Evolutionary conservation across 2,329 filamentous ascomycete species (phyloP).

Genomic region (Metarhizium sp.): DNA sequence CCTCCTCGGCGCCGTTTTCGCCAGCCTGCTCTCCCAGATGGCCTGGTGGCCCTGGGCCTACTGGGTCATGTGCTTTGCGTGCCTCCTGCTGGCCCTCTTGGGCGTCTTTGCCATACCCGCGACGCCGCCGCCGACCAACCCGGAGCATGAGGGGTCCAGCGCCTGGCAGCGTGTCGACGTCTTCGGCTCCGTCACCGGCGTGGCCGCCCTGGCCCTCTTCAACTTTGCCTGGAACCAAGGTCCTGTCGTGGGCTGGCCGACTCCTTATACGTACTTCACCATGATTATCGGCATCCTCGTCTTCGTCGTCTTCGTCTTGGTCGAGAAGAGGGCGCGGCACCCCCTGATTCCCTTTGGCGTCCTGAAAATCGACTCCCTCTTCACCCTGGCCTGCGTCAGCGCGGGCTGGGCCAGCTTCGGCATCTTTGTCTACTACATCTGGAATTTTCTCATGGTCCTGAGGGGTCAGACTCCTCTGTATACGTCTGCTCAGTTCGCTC

Average conservation of each 20-base stretch:
- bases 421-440: slow-evolving; percentile 36
- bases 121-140: slow-evolving; percentile 4
- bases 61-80: slow-evolving; percentile 25
- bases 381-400: slow-evolving; percentile 40
- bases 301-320: slow-evolving; percentile 40
- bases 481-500: slow-evolving; percentile 19
- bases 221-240: slow-evolving; percentile 57
- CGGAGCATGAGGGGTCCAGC: slow-evolving; percentile 1
- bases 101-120: slow-evolving; percentile 20
- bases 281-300: slow-evolving; percentile 45
- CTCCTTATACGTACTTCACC: slow-evolving; percentile 41
- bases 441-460: slow-evolving; percentile 32
- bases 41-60: slow-evolving; percentile 35
- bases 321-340: slow-evolving; percentile 29
- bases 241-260: slow-evolving; percentile 43
- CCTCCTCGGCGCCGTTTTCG: slow-evolving; percentile 18
- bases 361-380: slow-evolving; percentile 12
- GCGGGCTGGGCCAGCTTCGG: slow-evolving; percentile 41
- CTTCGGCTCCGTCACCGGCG: slow-evolving; percentile 28
- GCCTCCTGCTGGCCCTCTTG: slow-evolving; percentile 15
- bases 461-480: slow-evolving; percentile 29
- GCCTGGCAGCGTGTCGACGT: slow-evolving; percentile 21
- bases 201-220: slow-evolving; percentile 44
- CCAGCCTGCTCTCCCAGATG: slow-evolving; percentile 7
- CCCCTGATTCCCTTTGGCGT: neutral